Evolutionary conservation across 2,329 filamentous ascomycete genomes (phyloP).

Genomic region (Aspergillus amoenus): DNA sequence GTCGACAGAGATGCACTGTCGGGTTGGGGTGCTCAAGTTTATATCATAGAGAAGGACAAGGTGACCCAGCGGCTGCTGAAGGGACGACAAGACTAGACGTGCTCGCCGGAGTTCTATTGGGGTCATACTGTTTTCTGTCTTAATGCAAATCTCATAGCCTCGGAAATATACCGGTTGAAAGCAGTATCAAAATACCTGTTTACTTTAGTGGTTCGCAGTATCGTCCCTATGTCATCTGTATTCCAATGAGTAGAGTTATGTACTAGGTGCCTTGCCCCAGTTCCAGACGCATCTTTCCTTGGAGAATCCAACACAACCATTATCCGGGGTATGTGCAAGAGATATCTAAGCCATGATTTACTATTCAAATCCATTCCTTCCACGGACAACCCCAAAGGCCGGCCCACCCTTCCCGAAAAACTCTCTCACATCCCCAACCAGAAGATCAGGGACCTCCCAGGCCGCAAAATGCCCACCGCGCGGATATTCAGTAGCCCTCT

Average conservation of each 20-base stretch:
- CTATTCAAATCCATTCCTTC: slow-evolving; percentile 34
- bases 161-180: slow-evolving; percentile 15
- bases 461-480: slow-evolving; percentile 56
- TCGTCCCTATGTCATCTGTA: neutral
- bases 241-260: neutral
- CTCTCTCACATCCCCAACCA: slow-evolving; percentile 47
- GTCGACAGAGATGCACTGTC: slow-evolving; percentile 95
- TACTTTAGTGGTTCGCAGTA: neutral
- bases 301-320: neutral
- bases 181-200: neutral
- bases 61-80: slow-evolving; percentile 98
- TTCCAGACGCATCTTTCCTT: neutral
- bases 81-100: slow-evolving; percentile 82
- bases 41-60: slow-evolving; percentile 99
- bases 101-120: slow-evolving; percentile 18
- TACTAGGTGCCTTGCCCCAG: neutral
- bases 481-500: slow-evolving; percentile 47
- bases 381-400: slow-evolving; percentile 35
- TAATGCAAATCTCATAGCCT: slow-evolving; percentile 17
- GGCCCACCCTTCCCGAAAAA: slow-evolving; percentile 49
- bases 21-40: slow-evolving; percentile 97
- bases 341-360: neutral
- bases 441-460: slow-evolving; percentile 49
- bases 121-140: slow-evolving; percentile 24
- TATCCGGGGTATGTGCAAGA: neutral